phyloP scores from a whole-genome alignment of 108 stramenopile genomes.

The Stephanodiscus minutulus region DNA sequence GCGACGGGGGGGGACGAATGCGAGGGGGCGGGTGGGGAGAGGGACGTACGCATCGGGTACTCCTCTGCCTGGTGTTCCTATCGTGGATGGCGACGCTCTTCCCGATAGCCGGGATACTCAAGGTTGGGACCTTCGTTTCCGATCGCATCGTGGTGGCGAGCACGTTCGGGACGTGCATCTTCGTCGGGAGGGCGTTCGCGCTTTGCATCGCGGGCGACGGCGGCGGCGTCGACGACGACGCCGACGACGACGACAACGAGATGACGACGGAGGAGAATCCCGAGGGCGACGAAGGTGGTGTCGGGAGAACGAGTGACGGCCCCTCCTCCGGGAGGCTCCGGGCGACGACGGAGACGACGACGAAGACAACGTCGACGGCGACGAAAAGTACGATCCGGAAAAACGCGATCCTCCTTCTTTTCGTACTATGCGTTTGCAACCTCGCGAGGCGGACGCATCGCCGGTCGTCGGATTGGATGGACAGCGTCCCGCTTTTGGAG shows the following conservation, averaged over 20 bases:
- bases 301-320: no score
- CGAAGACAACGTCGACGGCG: not conserved
- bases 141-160: conserved; percentile 83
- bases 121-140: conserved; percentile 85
- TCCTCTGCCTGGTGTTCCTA: conserved; percentile 55
- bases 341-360: not conserved
- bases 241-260: not conserved
- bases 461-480: conserved; percentile 84
- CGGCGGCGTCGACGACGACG: not conserved
- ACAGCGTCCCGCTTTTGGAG: conserved; percentile 55
- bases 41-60: conserved; percentile 33
- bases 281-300: no score
- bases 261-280: not conserved
- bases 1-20: conserved; percentile 6
- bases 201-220: conserved; percentile 11
- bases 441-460: conserved; percentile 45
- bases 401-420: conserved; percentile 7
- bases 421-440: conserved; percentile 1
- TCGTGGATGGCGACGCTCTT: conserved; percentile 79
- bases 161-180: conserved; percentile 63
- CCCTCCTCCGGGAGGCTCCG: not conserved
- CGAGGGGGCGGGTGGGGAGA: conserved; percentile 10
- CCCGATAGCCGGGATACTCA: conserved; percentile 77
- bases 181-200: conserved; percentile 45
- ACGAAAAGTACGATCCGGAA: not conserved